These are phyloP conservation scores for Coemansia sp. DNA, from an alignment of 192 early-diverging fungal species.

Conservation along the genomic window DNA sequence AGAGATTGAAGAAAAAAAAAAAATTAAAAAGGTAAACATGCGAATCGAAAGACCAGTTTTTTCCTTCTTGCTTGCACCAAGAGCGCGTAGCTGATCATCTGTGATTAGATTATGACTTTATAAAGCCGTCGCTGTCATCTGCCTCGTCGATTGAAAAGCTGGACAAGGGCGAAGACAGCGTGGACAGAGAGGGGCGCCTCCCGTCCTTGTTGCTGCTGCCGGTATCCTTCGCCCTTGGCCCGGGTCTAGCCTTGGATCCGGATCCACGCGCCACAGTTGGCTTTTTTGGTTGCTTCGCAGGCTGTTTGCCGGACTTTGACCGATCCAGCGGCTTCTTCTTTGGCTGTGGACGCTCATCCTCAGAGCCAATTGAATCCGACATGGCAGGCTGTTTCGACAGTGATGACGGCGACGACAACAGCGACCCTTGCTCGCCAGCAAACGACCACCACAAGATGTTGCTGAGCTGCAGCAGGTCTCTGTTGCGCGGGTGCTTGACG, in stretches of 20 bases:
- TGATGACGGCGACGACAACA: too few species aligned
- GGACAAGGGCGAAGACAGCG: background rate
- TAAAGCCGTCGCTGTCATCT: background rate
- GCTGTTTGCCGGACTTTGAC: background rate
- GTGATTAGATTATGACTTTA: background rate
- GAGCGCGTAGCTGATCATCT: background rate
- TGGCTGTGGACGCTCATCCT: background rate
- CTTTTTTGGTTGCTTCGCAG: background rate
- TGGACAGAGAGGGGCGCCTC: background rate
- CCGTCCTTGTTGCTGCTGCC: background rate
- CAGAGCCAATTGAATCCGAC: background rate
- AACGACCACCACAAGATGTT: slow-evolving; percentile 51
- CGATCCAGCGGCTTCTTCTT: background rate
- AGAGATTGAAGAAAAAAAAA: background rate
- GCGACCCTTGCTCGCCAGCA: slow-evolving; percentile 9
- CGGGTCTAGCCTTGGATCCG: background rate
- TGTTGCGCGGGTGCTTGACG: slow-evolving; percentile 28
- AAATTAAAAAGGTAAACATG: background rate
- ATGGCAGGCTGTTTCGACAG: background rate
- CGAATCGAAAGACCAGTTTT: too few species aligned
- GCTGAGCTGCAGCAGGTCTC: slow-evolving; percentile 57
- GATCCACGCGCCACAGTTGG: background rate
- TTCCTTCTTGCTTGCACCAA: background rate
- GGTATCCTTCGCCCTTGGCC: background rate
- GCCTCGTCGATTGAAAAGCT: background rate